These are phyloP conservation scores for Talaromyces ruber DNA, from an alignment of 495 filamentous ascomycete genomes.

Conservation along the genomic window DNA sequence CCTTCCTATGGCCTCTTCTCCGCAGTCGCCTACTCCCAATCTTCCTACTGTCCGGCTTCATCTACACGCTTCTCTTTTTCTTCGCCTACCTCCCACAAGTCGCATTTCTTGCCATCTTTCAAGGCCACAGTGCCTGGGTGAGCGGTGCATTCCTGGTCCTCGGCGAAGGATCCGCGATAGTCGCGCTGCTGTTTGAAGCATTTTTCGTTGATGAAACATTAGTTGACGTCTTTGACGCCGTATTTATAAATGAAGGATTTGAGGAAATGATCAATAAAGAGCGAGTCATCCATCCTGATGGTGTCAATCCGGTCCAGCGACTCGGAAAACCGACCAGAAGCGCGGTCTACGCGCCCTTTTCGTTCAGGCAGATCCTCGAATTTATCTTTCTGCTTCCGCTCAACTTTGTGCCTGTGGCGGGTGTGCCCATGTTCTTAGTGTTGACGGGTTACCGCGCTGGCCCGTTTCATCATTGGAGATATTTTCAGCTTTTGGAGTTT, in stretches of 20 bases:
- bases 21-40: conserved; percentile 50
- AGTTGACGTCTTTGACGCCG: conserved; percentile 60
- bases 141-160: conserved; percentile 57
- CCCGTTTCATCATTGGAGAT: conserved; percentile 60
- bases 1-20: conserved; percentile 55
- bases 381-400: conserved; percentile 62
- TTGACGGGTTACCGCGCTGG: conserved; percentile 56
- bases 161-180: conserved; percentile 55
- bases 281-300: conserved; percentile 45
- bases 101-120: conserved; percentile 56
- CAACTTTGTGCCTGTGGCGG: conserved; percentile 56
- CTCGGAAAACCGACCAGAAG: conserved; percentile 51
- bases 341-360: conserved; percentile 58
- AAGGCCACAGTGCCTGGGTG: conserved; percentile 49
- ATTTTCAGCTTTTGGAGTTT: conserved; percentile 51
- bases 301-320: conserved; percentile 40
- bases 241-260: conserved; percentile 50
- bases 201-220: conserved; percentile 62
- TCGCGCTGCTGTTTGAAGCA: conserved; percentile 55
- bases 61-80: conserved; percentile 53
- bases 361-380: conserved; percentile 67
- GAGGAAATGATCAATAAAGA: conserved; percentile 46
- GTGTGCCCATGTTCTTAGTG: conserved; percentile 54
- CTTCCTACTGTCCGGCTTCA: conserved; percentile 48
- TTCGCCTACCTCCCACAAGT: conserved; percentile 55